These are phyloP conservation scores for Penicillium crustosum DNA, from an alignment of 2,329 filamentous ascomycete species.

Conservation along the genomic window DNA sequence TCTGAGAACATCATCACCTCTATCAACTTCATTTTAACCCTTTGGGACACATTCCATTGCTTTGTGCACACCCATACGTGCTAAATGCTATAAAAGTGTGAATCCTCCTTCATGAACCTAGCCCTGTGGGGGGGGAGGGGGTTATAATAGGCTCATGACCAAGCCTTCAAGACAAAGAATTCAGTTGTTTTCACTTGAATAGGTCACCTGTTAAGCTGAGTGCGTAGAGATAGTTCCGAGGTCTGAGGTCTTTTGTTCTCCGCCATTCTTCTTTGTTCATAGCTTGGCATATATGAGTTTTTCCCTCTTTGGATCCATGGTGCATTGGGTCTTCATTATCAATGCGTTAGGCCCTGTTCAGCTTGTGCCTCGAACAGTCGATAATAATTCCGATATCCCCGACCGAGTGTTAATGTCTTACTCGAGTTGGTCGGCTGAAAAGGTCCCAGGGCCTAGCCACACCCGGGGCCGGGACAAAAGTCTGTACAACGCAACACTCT, in stretches of 20 bases:
- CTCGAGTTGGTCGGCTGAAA: not conserved
- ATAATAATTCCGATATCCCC: accelerated
- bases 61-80: not conserved
- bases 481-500: not conserved
- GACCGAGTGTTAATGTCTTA: not conserved
- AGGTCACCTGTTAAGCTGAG: not conserved
- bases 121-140: too few relatives aligned
- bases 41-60: not conserved
- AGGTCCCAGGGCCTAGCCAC: not conserved
- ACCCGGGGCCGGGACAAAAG: not conserved
- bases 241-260: not conserved
- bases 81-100: not conserved
- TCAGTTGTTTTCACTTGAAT: not conserved
- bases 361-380: not conserved
- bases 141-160: too few relatives aligned
- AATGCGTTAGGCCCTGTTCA: not conserved
- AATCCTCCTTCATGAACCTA: not conserved
- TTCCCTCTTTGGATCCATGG: not conserved
- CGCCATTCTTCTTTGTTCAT: not conserved
- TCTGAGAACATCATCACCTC: not conserved
- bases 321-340: not conserved
- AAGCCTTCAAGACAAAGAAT: not conserved
- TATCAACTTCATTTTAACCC: not conserved
- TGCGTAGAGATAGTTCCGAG: not conserved
- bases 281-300: not conserved